phyloP scores from a whole-genome alignment of 352 stramenopile species.

The Globisporangium ultimum region DNA sequence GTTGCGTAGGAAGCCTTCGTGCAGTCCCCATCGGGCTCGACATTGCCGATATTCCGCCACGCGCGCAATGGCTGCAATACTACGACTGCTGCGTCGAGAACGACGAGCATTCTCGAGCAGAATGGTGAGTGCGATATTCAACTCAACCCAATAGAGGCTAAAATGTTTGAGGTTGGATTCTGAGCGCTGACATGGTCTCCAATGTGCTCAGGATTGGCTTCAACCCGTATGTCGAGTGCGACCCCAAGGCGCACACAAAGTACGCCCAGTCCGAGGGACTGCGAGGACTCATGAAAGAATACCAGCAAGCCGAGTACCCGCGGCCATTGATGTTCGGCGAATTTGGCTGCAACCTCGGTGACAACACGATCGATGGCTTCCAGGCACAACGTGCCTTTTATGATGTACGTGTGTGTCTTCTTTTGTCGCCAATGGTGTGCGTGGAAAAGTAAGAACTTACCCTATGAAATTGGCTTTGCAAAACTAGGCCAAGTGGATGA shows the following conservation, averaged over 20 bases:
- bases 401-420: conserved; percentile 17
- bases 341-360: conserved; percentile 47
- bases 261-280: conserved; percentile 40
- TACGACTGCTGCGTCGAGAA: conserved; percentile 39
- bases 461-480: background rate
- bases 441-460: too few relatives aligned
- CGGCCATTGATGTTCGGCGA: conserved; percentile 56
- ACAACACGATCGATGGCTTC: conserved; percentile 49
- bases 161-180: too few relatives aligned
- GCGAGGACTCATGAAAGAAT: conserved; percentile 43
- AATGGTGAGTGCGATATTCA: conserved; percentile 10
- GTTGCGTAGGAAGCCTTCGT: conserved; percentile 27
- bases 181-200: background rate
- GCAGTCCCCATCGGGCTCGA: conserved; percentile 47
- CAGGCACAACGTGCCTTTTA: conserved; percentile 48
- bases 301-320: conserved; percentile 31
- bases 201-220: conserved; percentile 29
- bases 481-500: conserved; percentile 78
- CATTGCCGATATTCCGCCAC: conserved; percentile 41
- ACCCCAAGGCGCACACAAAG: conserved; percentile 31
- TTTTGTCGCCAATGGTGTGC: too few relatives aligned
- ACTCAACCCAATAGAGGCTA: too few relatives aligned
- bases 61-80: conserved; percentile 36
- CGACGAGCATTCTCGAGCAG: conserved; percentile 38
- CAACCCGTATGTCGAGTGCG: conserved; percentile 60